phyloP scores from a whole-genome alignment of 2,329 filamentous ascomycete species.

The Metarhizium rileyi region DNA sequence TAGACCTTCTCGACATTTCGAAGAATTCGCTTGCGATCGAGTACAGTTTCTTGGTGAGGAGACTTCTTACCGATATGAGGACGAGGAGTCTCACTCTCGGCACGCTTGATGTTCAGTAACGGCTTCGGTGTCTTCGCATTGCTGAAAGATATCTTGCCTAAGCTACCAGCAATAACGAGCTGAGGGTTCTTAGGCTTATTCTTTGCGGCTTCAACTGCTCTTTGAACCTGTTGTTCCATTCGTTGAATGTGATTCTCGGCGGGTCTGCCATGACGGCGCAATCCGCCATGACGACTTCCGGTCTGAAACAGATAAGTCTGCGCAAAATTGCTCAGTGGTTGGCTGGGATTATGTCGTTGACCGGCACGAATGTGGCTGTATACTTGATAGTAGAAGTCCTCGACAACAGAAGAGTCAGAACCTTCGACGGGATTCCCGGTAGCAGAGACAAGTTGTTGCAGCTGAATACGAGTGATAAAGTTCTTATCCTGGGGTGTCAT shows the following conservation, averaged over 20 bases:
- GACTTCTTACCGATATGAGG: conserved; percentile 38
- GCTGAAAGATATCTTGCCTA: conserved; percentile 98
- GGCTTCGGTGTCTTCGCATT: conserved; percentile 97
- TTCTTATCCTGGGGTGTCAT: conserved; percentile 99
- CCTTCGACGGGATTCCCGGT: conserved; percentile 80
- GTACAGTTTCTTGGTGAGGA: conserved; percentile 31
- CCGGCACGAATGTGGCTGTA: conserved; percentile 89
- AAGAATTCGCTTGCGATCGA: conserved; percentile 74
- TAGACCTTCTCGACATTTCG: conserved; percentile 86
- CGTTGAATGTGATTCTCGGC: conserved; percentile 96
- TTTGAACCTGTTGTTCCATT: conserved; percentile 98
- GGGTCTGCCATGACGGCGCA: conserved; percentile 66
- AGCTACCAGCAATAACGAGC: conserved; percentile 86
- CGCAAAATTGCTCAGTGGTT: conserved; percentile 90
- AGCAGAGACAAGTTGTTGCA: conserved; percentile 89
- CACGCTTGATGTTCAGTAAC: conserved; percentile 86
- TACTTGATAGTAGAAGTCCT: conserved; percentile 99
- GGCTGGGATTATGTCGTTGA: conserved; percentile 81
- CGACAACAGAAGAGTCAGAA: conserved; percentile 69
- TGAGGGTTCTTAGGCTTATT: conserved; percentile 97
- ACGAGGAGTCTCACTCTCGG: conserved; percentile 54
- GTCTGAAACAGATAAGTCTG: conserved; percentile 97
- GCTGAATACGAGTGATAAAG: conserved; percentile 94
- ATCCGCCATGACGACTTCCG: conserved; percentile 67
- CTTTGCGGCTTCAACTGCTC: conserved; percentile 94